phyloP scores from a whole-genome alignment of 1,139 yeast genomes.

The Zhuliangozyma blackwelliae region DNA sequence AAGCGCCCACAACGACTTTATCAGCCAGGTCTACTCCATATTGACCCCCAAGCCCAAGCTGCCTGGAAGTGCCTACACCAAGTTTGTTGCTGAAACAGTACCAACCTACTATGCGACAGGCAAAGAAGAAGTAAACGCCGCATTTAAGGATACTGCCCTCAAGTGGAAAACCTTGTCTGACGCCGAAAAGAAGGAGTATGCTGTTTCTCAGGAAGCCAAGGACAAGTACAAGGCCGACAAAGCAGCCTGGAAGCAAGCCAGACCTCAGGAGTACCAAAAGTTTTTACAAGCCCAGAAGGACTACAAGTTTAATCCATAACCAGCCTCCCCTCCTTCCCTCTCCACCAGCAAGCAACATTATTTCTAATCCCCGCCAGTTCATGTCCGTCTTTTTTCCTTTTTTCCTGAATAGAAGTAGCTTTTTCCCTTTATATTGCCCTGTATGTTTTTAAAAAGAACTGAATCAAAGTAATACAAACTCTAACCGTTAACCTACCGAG shows the following conservation, averaged over 20 bases:
- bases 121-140: neutral
- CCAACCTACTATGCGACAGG: conserved; percentile 15
- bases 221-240: conserved; percentile 15
- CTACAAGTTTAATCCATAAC: neutral
- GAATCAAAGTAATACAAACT: too few species aligned
- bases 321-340: too few species aligned
- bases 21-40: conserved; percentile 20
- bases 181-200: conserved; percentile 27
- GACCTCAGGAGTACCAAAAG: conserved; percentile 20
- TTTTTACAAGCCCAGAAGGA: conserved; percentile 5
- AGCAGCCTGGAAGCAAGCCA: conserved; percentile 25
- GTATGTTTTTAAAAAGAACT: too few species aligned
- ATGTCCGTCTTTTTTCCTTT: too few species aligned
- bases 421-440: too few species aligned
- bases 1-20: conserved; percentile 23
- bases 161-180: conserved; percentile 29
- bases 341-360: too few species aligned
- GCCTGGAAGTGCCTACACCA: conserved; percentile 29
- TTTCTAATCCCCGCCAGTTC: too few species aligned
- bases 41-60: conserved; percentile 34
- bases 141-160: conserved; percentile 20
- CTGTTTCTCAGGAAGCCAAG: conserved; percentile 15
- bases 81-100: conserved; percentile 27
- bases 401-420: too few species aligned
- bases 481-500: neutral